These are phyloP conservation scores for Alternaria consortialis DNA, from an alignment of 2,329 filamentous ascomycete genomes.

Conservation along the genomic window DNA sequence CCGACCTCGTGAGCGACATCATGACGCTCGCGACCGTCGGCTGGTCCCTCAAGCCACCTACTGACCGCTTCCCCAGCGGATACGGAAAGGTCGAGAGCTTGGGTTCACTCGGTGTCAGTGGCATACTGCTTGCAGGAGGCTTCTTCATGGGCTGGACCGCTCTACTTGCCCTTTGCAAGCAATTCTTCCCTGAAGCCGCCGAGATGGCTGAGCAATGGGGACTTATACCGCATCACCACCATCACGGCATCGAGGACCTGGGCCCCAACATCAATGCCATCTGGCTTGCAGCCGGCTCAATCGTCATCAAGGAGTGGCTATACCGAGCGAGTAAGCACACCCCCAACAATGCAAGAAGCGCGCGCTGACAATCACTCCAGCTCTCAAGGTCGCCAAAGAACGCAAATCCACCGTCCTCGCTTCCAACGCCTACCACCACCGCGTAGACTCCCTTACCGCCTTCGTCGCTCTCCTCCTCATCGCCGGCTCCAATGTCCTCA, in stretches of 20 bases:
- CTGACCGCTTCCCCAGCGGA: conserved; percentile 83
- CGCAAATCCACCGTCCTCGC: conserved; percentile 95
- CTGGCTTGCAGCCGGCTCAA: conserved; percentile 91
- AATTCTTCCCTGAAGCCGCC: conserved; percentile 59
- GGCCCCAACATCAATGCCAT: conserved; percentile 91
- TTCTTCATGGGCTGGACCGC: conserved; percentile 84
- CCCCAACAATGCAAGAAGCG: background rate
- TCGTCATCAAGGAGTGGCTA: conserved; percentile 94
- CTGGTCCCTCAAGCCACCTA: conserved; percentile 87
- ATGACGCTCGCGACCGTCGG: conserved; percentile 94
- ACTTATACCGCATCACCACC: conserved; percentile 67
- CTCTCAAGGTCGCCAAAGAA: conserved; percentile 93
- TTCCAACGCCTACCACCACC: conserved; percentile 95
- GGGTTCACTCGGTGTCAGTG: conserved; percentile 90
- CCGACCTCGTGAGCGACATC: conserved; percentile 93
- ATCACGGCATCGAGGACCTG: conserved; percentile 65
- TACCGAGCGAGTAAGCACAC: conserved; percentile 82
- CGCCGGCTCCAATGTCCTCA: conserved; percentile 84
- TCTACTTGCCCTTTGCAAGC: conserved; percentile 65
- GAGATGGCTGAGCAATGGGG: conserved; percentile 55
- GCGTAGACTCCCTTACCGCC: conserved; percentile 93
- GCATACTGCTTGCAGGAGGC: conserved; percentile 87
- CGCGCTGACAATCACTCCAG: conserved; percentile 59
- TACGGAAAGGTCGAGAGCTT: conserved; percentile 99
- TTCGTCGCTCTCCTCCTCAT: conserved; percentile 92